Base-by-base conservation (phyloP, 1,284 basidiomycete species). In the Volvariella surrecta region DNA sequence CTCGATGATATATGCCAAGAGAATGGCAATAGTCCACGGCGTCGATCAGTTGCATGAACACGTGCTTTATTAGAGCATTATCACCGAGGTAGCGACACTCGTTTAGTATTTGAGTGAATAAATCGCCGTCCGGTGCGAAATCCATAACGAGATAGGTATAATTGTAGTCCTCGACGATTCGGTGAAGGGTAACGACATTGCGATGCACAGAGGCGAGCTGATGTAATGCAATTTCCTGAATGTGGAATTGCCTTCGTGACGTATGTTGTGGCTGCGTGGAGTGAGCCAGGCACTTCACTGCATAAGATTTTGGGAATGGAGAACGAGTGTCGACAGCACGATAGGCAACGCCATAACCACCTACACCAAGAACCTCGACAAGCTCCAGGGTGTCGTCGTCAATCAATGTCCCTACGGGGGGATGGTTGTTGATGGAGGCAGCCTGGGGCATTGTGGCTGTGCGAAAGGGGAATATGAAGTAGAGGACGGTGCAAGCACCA, bases 261-360 rank as follows among this genome's bases (percentile, higher is more conserved):
- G 68, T 58, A 22, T 64, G 67, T 51, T 75, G 71, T 16, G 6
- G 74, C 53, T 79, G 77, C 42, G 74, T 70, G 32, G 69, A 58
- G 28, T 64, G 67, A 40, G 79, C 70, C 45, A 88, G 77, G 62
- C 92, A 96, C 68, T 99, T 99, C 63, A 98, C 90, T 39, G 95
- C 95, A 61, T 79, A 91, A 43, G 77, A 79, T 51, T 74, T 73
- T 42, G 69, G 71, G 37, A 64, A 63, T 15, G 68, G 62, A 40
- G 73, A 68, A 52, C 62, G 68, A 32, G 67, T 67, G 61, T 88
- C 87, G 48, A 89, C 69, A 24, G 89, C 93, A 49, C 87, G 87
- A 66, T 97, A 98, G 40, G 97, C 94, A 54, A 96, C 87, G 48
- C 95, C 95, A 61, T 97, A 98, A 18, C 93, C 93, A 37, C 95